A percentile compares a stretch with the other conserved stretches of the same genome.
phyloP scores from a whole-genome alignment of 2,329 filamentous ascomycete genomes.

The Pseudogymnoascus sp. region DNA sequence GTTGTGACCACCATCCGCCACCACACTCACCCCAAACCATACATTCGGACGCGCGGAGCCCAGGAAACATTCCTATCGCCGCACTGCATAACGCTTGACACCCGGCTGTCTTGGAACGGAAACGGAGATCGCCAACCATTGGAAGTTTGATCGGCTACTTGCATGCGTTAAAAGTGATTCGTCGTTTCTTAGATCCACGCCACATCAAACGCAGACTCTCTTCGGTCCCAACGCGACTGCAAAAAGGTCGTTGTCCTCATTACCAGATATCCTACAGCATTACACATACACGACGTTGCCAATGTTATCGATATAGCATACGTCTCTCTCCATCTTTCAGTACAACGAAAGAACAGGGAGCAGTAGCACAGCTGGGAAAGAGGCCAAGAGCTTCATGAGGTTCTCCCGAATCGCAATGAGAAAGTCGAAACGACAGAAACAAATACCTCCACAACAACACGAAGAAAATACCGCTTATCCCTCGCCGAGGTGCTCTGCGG shows the following conservation, averaged over 20 bases:
- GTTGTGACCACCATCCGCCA: neutral
- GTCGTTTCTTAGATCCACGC: neutral
- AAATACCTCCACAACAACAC: conserved; percentile 22
- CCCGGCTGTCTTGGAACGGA: neutral
- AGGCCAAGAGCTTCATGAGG: conserved; percentile 20
- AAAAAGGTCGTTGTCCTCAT: neutral
- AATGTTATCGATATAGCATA: neutral
- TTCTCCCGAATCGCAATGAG: conserved; percentile 29
- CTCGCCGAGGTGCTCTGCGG: conserved; percentile 26
- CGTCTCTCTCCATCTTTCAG: neutral
- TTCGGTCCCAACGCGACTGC: neutral
- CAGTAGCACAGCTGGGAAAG: neutral
- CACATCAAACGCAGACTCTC: neutral
- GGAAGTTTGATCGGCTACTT: neutral
- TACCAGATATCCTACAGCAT: neutral
- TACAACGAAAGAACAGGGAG: neutral
- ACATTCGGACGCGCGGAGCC: neutral
- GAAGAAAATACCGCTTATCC: conserved; percentile 17
- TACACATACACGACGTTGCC: neutral
- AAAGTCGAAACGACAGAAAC: conserved; percentile 27
- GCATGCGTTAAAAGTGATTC: neutral
- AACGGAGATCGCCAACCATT: neutral
- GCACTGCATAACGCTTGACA: neutral
- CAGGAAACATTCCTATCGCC: neutral
- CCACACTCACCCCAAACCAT: neutral